phyloP scores from a whole-genome alignment of 2,329 filamentous ascomycete genomes.

The Cercospora beticola region DNA sequence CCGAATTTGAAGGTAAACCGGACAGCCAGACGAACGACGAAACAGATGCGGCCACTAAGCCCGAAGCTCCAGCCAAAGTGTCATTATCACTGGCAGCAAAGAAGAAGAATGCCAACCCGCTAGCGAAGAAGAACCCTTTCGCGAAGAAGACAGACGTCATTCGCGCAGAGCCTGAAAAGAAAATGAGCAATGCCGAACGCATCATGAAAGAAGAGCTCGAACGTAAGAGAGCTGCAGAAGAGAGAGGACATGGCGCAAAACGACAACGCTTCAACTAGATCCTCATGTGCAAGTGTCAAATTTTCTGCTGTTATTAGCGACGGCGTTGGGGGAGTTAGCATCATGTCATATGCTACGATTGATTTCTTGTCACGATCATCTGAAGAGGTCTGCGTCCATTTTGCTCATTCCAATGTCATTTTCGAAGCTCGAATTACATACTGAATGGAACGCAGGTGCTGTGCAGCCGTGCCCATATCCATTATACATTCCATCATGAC shows the following conservation, averaged over 20 bases:
- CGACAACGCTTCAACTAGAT: slow-evolving; percentile 19
- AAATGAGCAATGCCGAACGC: slow-evolving; percentile 82
- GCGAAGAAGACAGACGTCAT: slow-evolving; percentile 63
- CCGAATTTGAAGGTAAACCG: slow-evolving; percentile 7
- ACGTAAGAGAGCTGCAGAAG: slow-evolving; percentile 40
- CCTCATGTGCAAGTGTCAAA: background rate
- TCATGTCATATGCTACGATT: background rate
- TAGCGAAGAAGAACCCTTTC: slow-evolving; percentile 71
- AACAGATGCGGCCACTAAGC: slow-evolving; percentile 27
- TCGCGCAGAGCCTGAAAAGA: slow-evolving; percentile 63
- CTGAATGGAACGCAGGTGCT: slow-evolving; percentile 13
- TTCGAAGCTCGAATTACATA: slow-evolving; percentile 7
- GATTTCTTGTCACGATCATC: background rate
- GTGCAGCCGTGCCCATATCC: slow-evolving; percentile 5
- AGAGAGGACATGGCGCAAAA: slow-evolving; percentile 27
- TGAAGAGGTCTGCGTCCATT: background rate
- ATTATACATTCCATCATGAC: slow-evolving; percentile 4
- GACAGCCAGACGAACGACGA: slow-evolving; percentile 17
- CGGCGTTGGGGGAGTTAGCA: slow-evolving; percentile 7
- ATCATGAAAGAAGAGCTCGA: slow-evolving; percentile 71
- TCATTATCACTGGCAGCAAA: slow-evolving; percentile 68
- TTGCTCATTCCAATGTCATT: background rate
- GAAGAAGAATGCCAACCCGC: slow-evolving; percentile 67
- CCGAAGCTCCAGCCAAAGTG: slow-evolving; percentile 44
- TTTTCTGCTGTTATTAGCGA: slow-evolving; percentile 9